phyloP scores from a whole-genome alignment of 2,329 filamentous ascomycete genomes.

The Hawksworthiomyces lignivorus region DNA sequence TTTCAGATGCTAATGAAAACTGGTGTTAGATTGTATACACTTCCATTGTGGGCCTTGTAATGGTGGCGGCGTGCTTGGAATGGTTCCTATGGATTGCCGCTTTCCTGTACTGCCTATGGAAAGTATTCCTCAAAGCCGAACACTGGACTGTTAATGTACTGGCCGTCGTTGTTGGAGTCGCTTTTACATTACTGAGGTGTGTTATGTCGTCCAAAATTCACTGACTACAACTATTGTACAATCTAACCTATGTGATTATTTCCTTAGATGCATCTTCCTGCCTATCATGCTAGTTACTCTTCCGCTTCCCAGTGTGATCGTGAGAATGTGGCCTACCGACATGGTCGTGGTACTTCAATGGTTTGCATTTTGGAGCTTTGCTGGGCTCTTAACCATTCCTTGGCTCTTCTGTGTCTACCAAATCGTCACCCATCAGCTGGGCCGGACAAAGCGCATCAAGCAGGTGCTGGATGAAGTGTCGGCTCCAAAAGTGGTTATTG shows the following conservation, averaged over 20 bases:
- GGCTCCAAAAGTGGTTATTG: slow-evolving; percentile 87
- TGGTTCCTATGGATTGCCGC: slow-evolving; percentile 95
- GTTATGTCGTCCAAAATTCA: too few species aligned
- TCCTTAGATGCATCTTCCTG: slow-evolving; percentile 68
- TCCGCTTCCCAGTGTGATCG: slow-evolving; percentile 67
- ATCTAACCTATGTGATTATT: too few species aligned
- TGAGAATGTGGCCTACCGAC: slow-evolving; percentile 59
- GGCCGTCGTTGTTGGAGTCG: slow-evolving; percentile 60
- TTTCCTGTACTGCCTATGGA: slow-evolving; percentile 83
- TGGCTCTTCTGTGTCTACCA: slow-evolving; percentile 93
- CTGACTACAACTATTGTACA: too few species aligned
- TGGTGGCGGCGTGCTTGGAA: slow-evolving; percentile 79
- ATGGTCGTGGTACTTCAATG: slow-evolving; percentile 74
- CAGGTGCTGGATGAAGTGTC: slow-evolving; percentile 74
- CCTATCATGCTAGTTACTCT: slow-evolving; percentile 92
- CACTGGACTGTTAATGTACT: slow-evolving; percentile 75
- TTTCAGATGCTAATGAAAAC: background rate
- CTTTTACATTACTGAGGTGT: slow-evolving; percentile 70
- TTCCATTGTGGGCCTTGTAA: slow-evolving; percentile 68
- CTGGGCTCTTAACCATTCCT: slow-evolving; percentile 73
- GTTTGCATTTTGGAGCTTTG: slow-evolving; percentile 94
- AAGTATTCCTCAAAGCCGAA: slow-evolving; percentile 84
- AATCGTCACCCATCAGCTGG: slow-evolving; percentile 78
- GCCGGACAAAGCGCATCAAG: slow-evolving; percentile 74
- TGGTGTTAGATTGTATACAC: slow-evolving; percentile 70